Evolutionary conservation across 495 filamentous ascomycete species (phyloP).

Genomic region (Bombardia bombarda): DNA sequence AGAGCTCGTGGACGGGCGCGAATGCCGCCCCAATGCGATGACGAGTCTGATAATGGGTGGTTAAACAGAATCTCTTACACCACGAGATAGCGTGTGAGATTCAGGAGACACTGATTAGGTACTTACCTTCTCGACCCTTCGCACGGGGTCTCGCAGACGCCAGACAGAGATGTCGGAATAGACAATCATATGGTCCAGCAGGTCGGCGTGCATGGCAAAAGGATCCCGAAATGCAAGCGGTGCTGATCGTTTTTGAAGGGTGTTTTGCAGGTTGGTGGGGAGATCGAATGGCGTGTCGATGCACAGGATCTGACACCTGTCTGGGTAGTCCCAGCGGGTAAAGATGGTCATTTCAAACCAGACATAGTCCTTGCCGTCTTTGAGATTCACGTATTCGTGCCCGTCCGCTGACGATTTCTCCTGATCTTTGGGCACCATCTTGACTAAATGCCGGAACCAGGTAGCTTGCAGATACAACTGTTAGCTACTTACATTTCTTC

Average conservation of each 20-base stretch:
- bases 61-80: no score
- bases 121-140: constrained; percentile 12
- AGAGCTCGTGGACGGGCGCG: constrained; percentile 12
- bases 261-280: neutral
- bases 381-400: constrained; percentile 12
- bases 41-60: neutral
- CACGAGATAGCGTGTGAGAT: neutral
- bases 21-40: constrained; percentile 11
- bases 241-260: neutral
- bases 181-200: constrained; percentile 12
- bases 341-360: constrained; percentile 20
- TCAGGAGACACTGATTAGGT: neutral
- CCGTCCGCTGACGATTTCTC: constrained; percentile 4
- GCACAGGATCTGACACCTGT: constrained; percentile 9
- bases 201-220: constrained; percentile 12
- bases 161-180: constrained; percentile 16
- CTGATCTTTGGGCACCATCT: constrained; percentile 14
- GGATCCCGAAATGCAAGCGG: constrained; percentile 11
- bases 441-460: constrained; percentile 14
- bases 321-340: constrained; percentile 10
- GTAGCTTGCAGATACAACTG: constrained; percentile 5
- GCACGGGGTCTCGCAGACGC: constrained; percentile 15
- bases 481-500: neutral
- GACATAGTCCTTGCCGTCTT: constrained; percentile 4
- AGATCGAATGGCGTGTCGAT: constrained; percentile 11